Evolutionary conservation across 2,329 filamentous ascomycete species (phyloP).

Genomic region (Nothophoma quercina): DNA sequence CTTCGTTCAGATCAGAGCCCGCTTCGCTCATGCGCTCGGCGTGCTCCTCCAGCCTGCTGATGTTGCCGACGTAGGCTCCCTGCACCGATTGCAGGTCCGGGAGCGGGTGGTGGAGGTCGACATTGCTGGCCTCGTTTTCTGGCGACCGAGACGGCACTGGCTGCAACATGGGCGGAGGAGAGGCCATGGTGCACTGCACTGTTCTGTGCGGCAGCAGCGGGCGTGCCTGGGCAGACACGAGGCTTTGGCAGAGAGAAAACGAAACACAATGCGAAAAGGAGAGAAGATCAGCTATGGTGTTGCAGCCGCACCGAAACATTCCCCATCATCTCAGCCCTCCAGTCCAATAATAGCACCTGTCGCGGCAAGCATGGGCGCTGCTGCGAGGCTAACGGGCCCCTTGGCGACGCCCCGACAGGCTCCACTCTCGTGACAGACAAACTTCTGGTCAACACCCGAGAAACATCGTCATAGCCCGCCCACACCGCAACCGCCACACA

Average conservation of each 20-base stretch:
- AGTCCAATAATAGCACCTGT: conserved; percentile 35
- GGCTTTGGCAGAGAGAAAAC: background rate
- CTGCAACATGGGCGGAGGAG: conserved; percentile 9
- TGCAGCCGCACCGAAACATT: conserved; percentile 22
- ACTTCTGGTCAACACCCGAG: background rate
- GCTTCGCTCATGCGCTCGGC: conserved; percentile 77
- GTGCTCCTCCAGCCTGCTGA: conserved; percentile 76
- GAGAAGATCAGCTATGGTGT: conserved; percentile 26
- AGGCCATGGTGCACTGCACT: conserved; percentile 25
- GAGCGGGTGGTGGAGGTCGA: conserved; percentile 60
- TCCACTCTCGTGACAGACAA: background rate
- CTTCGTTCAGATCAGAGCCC: conserved; percentile 76
- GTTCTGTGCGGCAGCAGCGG: conserved; percentile 7
- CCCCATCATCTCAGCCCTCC: conserved; percentile 6
- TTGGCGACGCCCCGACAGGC: background rate
- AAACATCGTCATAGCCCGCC: background rate
- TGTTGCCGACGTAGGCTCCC: conserved; percentile 70
- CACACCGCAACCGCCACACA: background rate
- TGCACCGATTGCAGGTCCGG: conserved; percentile 69
- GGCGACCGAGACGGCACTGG: conserved; percentile 28
- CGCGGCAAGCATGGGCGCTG: conserved; percentile 20
- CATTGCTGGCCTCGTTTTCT: conserved; percentile 13
- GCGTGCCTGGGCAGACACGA: conserved; percentile 1
- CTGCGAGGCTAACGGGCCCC: conserved; percentile 3
- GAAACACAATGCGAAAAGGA: background rate